Conservation (phyloP, 2,329 filamentous ascomycete genomes). For the Beauveria scarabaeidicola region DNA sequence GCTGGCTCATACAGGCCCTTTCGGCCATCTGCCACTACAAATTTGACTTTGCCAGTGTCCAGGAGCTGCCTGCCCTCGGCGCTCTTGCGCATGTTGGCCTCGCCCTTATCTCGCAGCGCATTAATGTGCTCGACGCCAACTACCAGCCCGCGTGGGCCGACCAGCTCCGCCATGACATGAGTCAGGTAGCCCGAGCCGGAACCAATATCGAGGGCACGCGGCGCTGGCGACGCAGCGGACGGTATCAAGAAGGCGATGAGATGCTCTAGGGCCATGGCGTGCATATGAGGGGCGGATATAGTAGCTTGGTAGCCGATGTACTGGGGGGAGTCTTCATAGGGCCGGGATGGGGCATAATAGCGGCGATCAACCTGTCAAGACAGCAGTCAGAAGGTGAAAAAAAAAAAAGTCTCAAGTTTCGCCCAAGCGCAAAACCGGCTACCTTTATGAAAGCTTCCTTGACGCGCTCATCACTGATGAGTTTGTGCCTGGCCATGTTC, state of each 20-base stretch:
- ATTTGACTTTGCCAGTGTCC: constrained; percentile 55
- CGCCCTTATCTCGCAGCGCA: constrained; percentile 53
- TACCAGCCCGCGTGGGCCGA: constrained; percentile 44
- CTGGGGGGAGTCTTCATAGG: constrained; percentile 58
- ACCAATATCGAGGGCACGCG: constrained; percentile 63
- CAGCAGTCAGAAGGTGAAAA: constrained; percentile 5
- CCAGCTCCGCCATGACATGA: constrained; percentile 75
- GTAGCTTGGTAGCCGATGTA: constrained; percentile 47
- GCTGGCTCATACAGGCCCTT: constrained; percentile 47
- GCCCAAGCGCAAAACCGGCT: constrained; percentile 14
- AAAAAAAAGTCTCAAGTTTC: not conserved
- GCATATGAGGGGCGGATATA: constrained; percentile 55
- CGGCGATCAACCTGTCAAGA: constrained; percentile 67
- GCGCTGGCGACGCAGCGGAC: constrained; percentile 23
- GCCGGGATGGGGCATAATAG: constrained; percentile 62
- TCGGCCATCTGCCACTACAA: constrained; percentile 67
- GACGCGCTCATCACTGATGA: constrained; percentile 66
- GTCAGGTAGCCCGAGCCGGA: constrained; percentile 78
- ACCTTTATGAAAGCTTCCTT: constrained; percentile 74
- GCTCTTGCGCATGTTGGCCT: constrained; percentile 57
- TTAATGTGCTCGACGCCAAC: constrained; percentile 69
- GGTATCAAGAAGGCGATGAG: constrained; percentile 38
- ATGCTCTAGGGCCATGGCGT: constrained; percentile 44
- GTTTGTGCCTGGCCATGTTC: constrained; percentile 62
- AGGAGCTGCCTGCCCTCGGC: constrained; percentile 51